Evolutionary conservation across 2,329 filamentous ascomycete species (phyloP), one percentile per base, ranked within the genome.

Genomic region (Coniella vitis): DNA sequence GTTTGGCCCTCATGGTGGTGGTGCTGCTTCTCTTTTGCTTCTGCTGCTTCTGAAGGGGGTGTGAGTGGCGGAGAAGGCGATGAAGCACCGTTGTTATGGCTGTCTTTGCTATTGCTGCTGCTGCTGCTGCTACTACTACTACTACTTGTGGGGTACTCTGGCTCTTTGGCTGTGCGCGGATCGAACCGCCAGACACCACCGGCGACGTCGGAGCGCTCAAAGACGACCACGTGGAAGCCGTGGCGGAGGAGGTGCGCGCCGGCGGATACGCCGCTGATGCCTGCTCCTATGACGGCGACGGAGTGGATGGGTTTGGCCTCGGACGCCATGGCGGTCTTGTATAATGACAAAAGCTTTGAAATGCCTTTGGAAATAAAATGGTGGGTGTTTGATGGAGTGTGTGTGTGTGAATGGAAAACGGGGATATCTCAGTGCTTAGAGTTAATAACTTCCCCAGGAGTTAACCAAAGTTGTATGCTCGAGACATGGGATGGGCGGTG

Each of bases 171-270:
- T 5, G 56, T 44, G 4, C 59, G 58, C 10, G 59, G 53, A 17
- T 69, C 63, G 39, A 62, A 69, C 31, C 64, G 60, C 69, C 69
- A 71, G 2, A 70, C 63, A 2, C 68, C 68, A 3, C 67, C 68
- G 0, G 63, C 55, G 4, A 58, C 55, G 1, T 54, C 50, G 0
- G 61, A 62, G 5, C 67, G 60, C 39, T 71, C 68, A 47, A 69
- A 70, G 0, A 70, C 63, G 1, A 63, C 64, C 2, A 70, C 67
- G 4, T 61, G 48, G 12, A 68, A 55, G 0, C 63, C 65, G 19
- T 67, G 56, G 17, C 58, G 61, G 0, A 68, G 53, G 0, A 70
- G 57, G 41, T 71, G 63, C 0, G 66, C 67, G 0, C 68, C 66
- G 0, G 67, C 55, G 7, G 57, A 61, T 3, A 70, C 66, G 1